Base-by-base conservation (phyloP, 805 yeast genomes). In the Scheffersomyces stipitis region DNA sequence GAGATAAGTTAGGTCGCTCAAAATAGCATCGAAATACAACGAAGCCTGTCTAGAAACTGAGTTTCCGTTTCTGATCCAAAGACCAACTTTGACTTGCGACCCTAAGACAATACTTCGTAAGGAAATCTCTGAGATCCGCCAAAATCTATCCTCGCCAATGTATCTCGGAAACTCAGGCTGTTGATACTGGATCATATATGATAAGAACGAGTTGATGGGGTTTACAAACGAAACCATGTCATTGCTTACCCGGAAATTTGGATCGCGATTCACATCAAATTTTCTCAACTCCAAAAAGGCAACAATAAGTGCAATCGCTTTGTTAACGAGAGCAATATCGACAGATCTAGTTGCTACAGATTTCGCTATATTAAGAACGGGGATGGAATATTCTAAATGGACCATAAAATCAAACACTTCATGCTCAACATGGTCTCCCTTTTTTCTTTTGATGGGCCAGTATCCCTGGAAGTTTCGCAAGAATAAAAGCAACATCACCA, bases 21-120 rank as follows among this genome's bases (percentile, higher is more conserved):
- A 63, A 3, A 56, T 43, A 5, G 62, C 48, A n/a, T 68, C 73
- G 37, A 64, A 63, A 44, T 80, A 79, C 12, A 73, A 59, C 0
- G 72, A 53, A 0, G 80, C 74, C 45, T 78, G 80, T 29, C 73
- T 66, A 3, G 77, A 56, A 2, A 72, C 75, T 4, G 75, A 68
- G 35, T 65, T 51, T 15, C 93, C 93, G 50, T 84, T 84, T 60
- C 91, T 73, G 2, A 84, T 74, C 93, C 93, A 84, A 42, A 76
- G 78, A 1, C 85, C 85, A 1, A 75, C 62, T 23, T 72, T 73
- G 3, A 82, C 75, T 49, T 84, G 91, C 3, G 81, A 61, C 14
- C 76, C 71, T 20, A 83, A 61, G 1, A 81, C 88, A 22, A 80
- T 62, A 12, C 82, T 73, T 53, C 84, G 70, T 33, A 84, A 54